These are phyloP conservation scores for Arctostaphylos glauca DNA, from an alignment of 148 eudicot species.

Conservation along the genomic window DNA sequence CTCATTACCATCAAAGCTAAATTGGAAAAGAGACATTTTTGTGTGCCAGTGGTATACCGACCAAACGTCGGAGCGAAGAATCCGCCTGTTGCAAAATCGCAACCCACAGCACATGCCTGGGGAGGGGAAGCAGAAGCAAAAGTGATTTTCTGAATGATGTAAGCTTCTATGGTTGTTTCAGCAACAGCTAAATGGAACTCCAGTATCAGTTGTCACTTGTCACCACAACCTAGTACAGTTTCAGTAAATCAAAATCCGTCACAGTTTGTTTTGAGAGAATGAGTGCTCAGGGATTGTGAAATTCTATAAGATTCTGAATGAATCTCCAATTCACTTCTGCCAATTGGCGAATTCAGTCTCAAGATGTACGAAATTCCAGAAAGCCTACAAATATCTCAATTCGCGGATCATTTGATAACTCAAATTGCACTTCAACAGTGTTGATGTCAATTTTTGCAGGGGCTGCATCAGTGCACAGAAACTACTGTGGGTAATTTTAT, in stretches of 20 bases:
- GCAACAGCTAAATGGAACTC: no score
- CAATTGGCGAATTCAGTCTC: not conserved
- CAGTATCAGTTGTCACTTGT: no score
- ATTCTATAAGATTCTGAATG: not conserved
- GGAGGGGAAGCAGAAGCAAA: no score
- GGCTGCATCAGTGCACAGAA: not conserved
- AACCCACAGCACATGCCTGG: no score
- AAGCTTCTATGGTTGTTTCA: no score
- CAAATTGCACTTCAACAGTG: no score
- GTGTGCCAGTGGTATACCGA: not conserved
- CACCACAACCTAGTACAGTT: no score
- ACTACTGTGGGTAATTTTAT: not conserved
- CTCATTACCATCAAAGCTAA: not conserved
- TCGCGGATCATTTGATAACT: not conserved
- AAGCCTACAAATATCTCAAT: not conserved
- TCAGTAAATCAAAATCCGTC: no score
- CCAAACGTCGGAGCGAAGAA: not conserved
- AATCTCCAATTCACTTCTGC: not conserved
- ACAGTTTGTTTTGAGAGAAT: not conserved
- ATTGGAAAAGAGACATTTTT: not conserved
- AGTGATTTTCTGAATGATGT: no score
- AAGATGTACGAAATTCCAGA: not conserved
- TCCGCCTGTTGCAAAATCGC: not conserved
- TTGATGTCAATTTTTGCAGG: no score
- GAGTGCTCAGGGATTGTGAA: not conserved